A percentile compares a stretch with the other conserved stretches of the same genome.
These are phyloP conservation scores for Scutellaria baicalensis DNA, from an alignment of 257 asterid genomes.

Conservation along the genomic window DNA sequence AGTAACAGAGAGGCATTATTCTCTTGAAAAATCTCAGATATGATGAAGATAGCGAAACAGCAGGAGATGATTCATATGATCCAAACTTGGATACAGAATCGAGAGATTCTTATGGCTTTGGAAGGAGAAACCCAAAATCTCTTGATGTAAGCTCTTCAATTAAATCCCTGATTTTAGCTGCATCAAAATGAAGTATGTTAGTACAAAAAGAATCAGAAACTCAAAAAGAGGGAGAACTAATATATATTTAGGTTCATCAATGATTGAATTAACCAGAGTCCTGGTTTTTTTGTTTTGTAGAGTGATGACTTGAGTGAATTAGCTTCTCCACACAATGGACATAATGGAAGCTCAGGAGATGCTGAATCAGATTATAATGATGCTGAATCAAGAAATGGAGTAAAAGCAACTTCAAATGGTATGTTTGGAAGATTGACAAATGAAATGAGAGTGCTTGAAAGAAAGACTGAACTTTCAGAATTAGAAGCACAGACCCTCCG, in stretches of 20 bases:
- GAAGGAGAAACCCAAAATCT: slow-evolving; percentile 27
- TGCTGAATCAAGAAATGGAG: slow-evolving; percentile 17
- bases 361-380: slow-evolving; percentile 29
- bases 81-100: slow-evolving; percentile 31
- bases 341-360: slow-evolving; percentile 34
- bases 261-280: slow-evolving; percentile 6
- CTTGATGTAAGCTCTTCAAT: slow-evolving; percentile 58
- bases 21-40: slow-evolving; percentile 34
- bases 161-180: slow-evolving; percentile 5
- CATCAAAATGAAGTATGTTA: background rate
- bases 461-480: slow-evolving; percentile 73
- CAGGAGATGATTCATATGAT: slow-evolving; percentile 28
- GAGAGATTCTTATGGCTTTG: slow-evolving; percentile 19
- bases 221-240: background rate
- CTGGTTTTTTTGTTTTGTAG: slow-evolving; percentile 24
- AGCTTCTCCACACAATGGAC: slow-evolving; percentile 27
- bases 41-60: slow-evolving; percentile 42
- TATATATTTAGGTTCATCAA: background rate
- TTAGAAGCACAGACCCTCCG: slow-evolving; percentile 76
- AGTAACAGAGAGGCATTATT: background rate
- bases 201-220: background rate
- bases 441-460: slow-evolving; percentile 43
- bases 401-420: background rate
- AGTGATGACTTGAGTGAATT: slow-evolving; percentile 43
- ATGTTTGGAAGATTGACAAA: slow-evolving; percentile 24